Base-by-base conservation (phyloP, 75 land plant species). In the Picea glauca region DNA sequence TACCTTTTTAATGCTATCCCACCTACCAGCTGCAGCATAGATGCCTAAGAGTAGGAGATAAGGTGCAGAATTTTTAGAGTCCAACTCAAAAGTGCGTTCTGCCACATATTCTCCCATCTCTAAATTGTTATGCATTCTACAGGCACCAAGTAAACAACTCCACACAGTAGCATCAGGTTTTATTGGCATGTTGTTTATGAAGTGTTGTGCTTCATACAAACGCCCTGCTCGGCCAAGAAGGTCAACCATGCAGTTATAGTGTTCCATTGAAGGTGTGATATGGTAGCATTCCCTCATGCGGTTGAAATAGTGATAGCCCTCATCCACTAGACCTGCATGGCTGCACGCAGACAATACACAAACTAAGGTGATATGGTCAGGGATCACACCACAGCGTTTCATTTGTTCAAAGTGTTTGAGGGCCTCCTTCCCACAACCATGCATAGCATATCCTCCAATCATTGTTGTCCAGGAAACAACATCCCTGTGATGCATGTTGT, bases 401-500 rank as follows among this genome's bases (percentile, higher is more conserved):
- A 84, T 80, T 73, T 40, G 26, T 13, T 57, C 58, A 32, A 81
- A 60, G 78, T 80, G 80, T 35, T 21, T 72, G 13, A 80, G 77
- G 17, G 88, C 85, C 62, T 65, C 77, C 20, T 58, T 23, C 63
- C 32, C 33, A 58, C 75, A 60, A 15, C 76, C 80, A 32, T 73
- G 73, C 66, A 79, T 81, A 59, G 79, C 84, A 83, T 84, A 80
- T 33, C 68, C 59, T 14, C 84, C 40, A 17, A 88, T 78, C 83
- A 90, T 77, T 17, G 88, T 77, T 58, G 85, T 87, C 85, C 83
- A 90, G 60, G 92, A 83, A 14, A 87, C 81, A 18, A 83, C 77
- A 80, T 87, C 88, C 79, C 75, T 64, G 13, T 72, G 17, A 78
- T 58, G 33, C 80, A 83, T 80, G 23, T 32, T 74, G 23, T 74